Percentiles rank a stretch among this genome's conserved stretches.
phyloP scores from a whole-genome alignment of 352 stramenopile genomes.

The Globisporangium splendens region DNA sequence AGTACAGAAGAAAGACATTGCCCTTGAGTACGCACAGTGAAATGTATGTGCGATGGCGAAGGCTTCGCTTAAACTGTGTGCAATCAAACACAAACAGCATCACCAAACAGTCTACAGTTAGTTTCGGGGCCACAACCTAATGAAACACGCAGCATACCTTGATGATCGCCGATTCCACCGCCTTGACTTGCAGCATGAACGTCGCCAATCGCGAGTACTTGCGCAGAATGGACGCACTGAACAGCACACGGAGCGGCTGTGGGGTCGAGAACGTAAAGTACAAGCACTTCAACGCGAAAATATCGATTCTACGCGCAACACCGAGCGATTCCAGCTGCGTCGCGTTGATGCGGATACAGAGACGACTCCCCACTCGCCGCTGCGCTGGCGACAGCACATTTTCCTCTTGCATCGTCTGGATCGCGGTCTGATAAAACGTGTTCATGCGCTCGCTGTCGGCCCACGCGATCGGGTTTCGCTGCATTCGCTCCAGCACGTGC shows the following conservation, averaged over 20 bases:
- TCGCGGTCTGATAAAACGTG: slow-evolving; percentile 37
- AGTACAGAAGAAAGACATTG: not conserved
- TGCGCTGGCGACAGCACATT: slow-evolving; percentile 31
- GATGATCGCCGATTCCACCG: slow-evolving; percentile 47
- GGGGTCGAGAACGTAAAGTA: slow-evolving; percentile 48
- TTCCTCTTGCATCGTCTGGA: slow-evolving; percentile 52
- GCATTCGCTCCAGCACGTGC: slow-evolving; percentile 51
- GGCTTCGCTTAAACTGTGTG: slow-evolving; percentile 50
- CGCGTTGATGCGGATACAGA: slow-evolving; percentile 50
- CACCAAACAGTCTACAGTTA: too few relatives aligned
- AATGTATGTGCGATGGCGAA: slow-evolving; percentile 26
- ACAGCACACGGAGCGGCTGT: slow-evolving; percentile 56
- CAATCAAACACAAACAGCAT: not conserved
- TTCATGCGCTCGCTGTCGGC: slow-evolving; percentile 58
- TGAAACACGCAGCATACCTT: slow-evolving; percentile 28
- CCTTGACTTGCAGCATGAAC: slow-evolving; percentile 64
- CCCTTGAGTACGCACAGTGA: not conserved
- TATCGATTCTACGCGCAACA: slow-evolving; percentile 37
- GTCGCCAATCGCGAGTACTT: slow-evolving; percentile 61
- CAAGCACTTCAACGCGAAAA: slow-evolving; percentile 53
- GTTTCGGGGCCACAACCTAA: too few relatives aligned
- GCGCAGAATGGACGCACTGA: slow-evolving; percentile 47
- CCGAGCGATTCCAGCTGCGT: slow-evolving; percentile 36
- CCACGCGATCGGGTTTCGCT: slow-evolving; percentile 49
- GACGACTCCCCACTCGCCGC: slow-evolving; percentile 33